Conservation (phyloP, 371 early-diverging fungal genomes). For the Mucor piriformis region DNA sequence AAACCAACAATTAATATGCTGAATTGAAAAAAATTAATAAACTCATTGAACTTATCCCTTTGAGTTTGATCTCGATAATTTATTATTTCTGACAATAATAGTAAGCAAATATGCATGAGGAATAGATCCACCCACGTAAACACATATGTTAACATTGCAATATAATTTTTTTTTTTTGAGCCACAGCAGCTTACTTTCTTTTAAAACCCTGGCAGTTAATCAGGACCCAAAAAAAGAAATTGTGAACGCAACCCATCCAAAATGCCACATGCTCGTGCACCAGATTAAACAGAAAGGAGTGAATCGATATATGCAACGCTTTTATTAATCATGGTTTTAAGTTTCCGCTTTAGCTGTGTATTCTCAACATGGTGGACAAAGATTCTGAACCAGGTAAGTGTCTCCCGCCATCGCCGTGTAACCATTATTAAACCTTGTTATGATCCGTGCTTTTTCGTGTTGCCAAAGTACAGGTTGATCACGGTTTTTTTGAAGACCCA, state of each 20-base stretch:
- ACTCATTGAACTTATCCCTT: constrained; percentile 20
- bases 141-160: not conserved
- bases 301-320: constrained; percentile 52
- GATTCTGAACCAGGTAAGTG: too few relatives aligned
- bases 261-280: constrained; percentile 40
- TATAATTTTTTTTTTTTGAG: constrained; percentile 50
- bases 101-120: too few relatives aligned
- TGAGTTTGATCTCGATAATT: constrained; percentile 21
- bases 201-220: constrained; percentile 27
- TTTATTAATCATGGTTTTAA: constrained; percentile 53
- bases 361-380: too few relatives aligned
- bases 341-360: too few relatives aligned
- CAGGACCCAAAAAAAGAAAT: constrained; percentile 45
- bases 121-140: too few relatives aligned
- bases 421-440: too few relatives aligned
- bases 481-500: constrained; percentile 51
- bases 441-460: too few relatives aligned
- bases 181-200: constrained; percentile 46
- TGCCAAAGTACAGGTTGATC: constrained; percentile 55
- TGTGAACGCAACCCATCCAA: constrained; percentile 24
- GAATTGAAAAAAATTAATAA: constrained; percentile 18
- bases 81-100: too few relatives aligned
- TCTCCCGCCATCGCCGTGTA: too few relatives aligned
- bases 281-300: constrained; percentile 41
- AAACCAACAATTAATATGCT: constrained; percentile 13